Percentiles rank a stretch among this genome's conserved stretches.
Evolutionary conservation across 2,329 filamentous ascomycete species (phyloP).

Genomic region (Talaromyces sp.): DNA sequence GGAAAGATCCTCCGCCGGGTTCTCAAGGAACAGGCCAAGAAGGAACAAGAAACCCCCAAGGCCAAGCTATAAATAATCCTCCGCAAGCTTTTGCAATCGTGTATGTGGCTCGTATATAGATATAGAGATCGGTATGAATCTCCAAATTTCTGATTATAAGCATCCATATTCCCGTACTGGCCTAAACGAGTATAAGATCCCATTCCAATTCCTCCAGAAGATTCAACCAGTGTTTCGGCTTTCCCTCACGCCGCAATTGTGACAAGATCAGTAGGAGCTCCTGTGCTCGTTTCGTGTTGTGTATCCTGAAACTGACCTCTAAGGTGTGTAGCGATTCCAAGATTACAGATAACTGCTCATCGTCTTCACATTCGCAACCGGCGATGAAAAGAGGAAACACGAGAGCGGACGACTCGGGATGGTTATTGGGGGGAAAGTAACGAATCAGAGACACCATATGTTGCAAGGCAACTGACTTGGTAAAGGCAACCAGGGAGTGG

Average conservation of each 20-base stretch:
- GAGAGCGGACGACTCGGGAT: constrained; percentile 32
- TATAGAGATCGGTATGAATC: background rate
- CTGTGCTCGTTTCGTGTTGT: constrained; percentile 9
- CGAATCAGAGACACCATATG: constrained; percentile 21
- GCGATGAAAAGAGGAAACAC: constrained; percentile 34
- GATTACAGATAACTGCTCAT: constrained; percentile 19
- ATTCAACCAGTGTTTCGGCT: constrained; percentile 8
- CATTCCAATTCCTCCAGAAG: constrained; percentile 9
- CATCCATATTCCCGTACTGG: background rate
- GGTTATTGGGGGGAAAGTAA: constrained; percentile 22
- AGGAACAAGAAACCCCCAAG: constrained; percentile 25
- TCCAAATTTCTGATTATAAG: background rate
- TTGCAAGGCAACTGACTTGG: constrained; percentile 23
- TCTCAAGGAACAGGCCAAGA: constrained; percentile 39
- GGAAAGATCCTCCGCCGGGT: constrained; percentile 44
- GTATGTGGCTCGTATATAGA: background rate
- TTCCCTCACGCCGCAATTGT: background rate
- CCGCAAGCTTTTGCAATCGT: background rate
- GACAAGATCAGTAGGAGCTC: constrained; percentile 6
- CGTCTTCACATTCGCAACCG: constrained; percentile 24
- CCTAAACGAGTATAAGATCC: constrained; percentile 10
- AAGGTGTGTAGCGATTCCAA: constrained; percentile 21
- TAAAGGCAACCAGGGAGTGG: constrained; percentile 17
- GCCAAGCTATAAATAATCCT: constrained; percentile 34
- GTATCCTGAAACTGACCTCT: constrained; percentile 21